These are phyloP conservation scores for Vaccinium myrtillus DNA, from an alignment of 148 eudicot species.

Conservation along the genomic window DNA sequence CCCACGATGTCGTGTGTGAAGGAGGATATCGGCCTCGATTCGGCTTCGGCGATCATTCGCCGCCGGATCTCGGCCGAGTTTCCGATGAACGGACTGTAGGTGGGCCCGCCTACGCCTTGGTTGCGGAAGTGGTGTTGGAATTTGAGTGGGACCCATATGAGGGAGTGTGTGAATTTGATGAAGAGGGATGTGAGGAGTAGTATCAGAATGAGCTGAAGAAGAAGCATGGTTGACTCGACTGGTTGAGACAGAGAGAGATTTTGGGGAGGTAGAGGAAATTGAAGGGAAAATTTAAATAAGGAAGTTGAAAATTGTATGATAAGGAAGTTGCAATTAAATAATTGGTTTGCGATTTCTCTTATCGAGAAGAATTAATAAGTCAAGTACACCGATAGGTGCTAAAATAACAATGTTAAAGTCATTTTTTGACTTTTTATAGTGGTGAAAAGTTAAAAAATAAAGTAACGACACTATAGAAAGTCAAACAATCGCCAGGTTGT, in stretches of 20 bases:
- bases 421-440: no score
- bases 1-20: slow-evolving; percentile 45
- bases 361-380: no score
- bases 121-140: slow-evolving; percentile 44
- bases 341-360: no score
- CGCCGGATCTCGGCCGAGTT: slow-evolving; percentile 55
- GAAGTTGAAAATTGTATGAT: background rate
- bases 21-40: slow-evolving; percentile 39
- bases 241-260: background rate
- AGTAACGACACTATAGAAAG: no score
- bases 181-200: slow-evolving; percentile 3
- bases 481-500: no score
- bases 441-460: no score
- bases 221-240: slow-evolving; percentile 13
- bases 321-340: background rate
- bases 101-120: slow-evolving; percentile 62
- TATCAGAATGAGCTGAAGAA: slow-evolving; percentile 15
- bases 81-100: slow-evolving; percentile 55
- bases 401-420: no score
- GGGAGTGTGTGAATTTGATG: slow-evolving; percentile 30
- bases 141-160: slow-evolving; percentile 54
- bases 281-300: no score
- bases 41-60: slow-evolving; percentile 49
- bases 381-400: no score
- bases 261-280: background rate